Evolutionary conservation across 192 early-diverging fungal species (phyloP), one percentile per base, ranked within the genome.

Genomic region (Phlyctochytrium arcticum): DNA sequence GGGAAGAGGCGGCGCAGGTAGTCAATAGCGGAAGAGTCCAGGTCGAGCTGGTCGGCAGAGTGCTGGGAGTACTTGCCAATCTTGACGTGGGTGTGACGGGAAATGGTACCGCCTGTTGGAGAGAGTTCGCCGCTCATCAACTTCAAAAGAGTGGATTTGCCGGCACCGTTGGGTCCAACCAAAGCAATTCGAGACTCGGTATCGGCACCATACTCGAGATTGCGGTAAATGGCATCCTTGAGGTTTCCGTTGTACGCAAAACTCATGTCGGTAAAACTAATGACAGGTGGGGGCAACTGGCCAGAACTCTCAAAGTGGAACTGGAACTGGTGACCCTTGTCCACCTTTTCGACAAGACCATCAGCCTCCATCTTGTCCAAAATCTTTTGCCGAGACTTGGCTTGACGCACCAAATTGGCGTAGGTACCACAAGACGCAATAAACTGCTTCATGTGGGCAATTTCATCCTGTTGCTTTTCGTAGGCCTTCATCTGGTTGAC

Each of bases 361-460:
- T 88, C 96, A 62, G 94, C 96, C 79, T 95, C 92, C 96, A 99
- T 99, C 83, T 99, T 99, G 82, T 99, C 96, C 44, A 99, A 88
- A 75, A 97, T 99, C 90, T 99, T 99, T 72, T 96, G 96, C 75
- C 94, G 90, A 34, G 92, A 94, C 84, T 99, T 97, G 55, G 96
- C 96, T 80, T 99, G 96, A 49, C 91, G 83, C 46, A 96, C 94
- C 83, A 98, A 86, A 83, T 99, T 99, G 69, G 96, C 89, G 78
- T 95, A 99, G 44, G 96, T 99, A 95, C 96, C 96, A 65, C 92
- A 94, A 19, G 92, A 94, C 32, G 93, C 90, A 80, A 96, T 96
- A 78, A 99, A 99, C 83, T 94, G 90, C 75, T 95, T 96, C 76
- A 99, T 97, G 80, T 99, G 92, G 46, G 87, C 92, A 73, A 99